Base-by-base conservation (phyloP, 2,329 filamentous ascomycete species). In the Calonectria pauciramosa region DNA sequence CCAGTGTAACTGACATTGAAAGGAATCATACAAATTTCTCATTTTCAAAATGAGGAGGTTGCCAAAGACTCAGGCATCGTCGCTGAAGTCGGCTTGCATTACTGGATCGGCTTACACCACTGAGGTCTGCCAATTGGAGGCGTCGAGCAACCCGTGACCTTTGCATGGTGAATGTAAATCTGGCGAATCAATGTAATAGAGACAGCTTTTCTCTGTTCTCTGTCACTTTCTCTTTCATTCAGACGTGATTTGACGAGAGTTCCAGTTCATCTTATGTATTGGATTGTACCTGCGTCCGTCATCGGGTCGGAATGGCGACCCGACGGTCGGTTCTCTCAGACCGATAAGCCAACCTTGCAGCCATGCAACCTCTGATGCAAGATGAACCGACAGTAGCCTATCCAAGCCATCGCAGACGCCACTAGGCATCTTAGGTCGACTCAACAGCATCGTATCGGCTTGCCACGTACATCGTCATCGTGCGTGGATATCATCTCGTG, bases 21-120 rank as follows among this genome's bases (percentile, higher is more conserved):
- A n/a, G n/a, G n/a, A n/a, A n/a, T n/a, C n/a, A 2, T 71, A 76
- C 77, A 68, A 79, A 75, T 38, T 79, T 79, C 41, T 79, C 77
- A 68, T 79, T 79, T 7, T 79, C 73, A 20, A 79, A 79, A 30
- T 72, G 78, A 0, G 77, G 77, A 44, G 77, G 77, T 13, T 68
- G 71, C 76, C 75, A 78, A 0, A 79, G 68, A 11, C 65, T 77
- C 5, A 79, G n/a, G 5, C 64, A 34, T 13, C 77, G 20, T 66
- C 18, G 64, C 38, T 11, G 54, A 0, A 30, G 71, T 63, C 11
- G 74, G 47, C 59, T 28, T 6, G 56, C 34, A 6, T 32, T 30
- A 16, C 38, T 66, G n/a, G 28, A 20, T 8, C 70, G 66, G 11
- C 67, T 63, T 11, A 32, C 18, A 32, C 34, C 51, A 47, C 67